Conservation (phyloP, 78 protist genomes). For the Protostelium mycophagum region DNA sequence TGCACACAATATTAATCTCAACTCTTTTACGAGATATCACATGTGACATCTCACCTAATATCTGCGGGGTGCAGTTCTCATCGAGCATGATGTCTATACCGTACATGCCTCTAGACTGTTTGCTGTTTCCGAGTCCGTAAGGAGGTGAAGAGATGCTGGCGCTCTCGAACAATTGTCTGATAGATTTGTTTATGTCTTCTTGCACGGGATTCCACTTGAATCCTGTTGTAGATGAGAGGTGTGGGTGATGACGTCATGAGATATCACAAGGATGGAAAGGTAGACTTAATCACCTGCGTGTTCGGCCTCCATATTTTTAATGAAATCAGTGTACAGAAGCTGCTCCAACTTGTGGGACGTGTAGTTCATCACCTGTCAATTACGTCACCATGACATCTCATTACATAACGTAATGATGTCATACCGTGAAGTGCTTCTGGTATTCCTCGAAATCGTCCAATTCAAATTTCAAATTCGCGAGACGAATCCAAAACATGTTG, state of each 20-base stretch:
- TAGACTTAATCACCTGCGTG: background rate
- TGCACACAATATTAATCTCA: background rate
- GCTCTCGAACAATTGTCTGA: background rate
- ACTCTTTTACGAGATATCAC: background rate
- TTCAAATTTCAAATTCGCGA: constrained; percentile 2
- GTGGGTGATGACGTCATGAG: too few relatives aligned
- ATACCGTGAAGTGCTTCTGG: constrained; percentile 24
- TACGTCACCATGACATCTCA: background rate
- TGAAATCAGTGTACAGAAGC: constrained; percentile 13
- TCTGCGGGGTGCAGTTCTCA: background rate
- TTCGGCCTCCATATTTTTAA: background rate
- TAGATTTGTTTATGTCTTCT: background rate
- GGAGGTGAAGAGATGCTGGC: background rate
- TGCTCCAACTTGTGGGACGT: background rate
- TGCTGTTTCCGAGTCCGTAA: background rate
- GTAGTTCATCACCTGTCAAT: constrained; percentile 27
- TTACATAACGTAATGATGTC: background rate
- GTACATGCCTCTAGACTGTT: background rate
- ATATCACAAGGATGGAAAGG: too few relatives aligned
- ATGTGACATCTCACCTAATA: background rate
- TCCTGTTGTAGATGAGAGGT: background rate
- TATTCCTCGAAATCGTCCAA: constrained; percentile 7
- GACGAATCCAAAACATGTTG: constrained; percentile 15
- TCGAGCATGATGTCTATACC: constrained; percentile 13
- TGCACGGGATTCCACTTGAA: background rate